Evolutionary conservation across 2,329 filamentous ascomycete species (phyloP), one percentile per base, ranked within the genome.

Genomic region (Pseudogymnoascus sp.): DNA sequence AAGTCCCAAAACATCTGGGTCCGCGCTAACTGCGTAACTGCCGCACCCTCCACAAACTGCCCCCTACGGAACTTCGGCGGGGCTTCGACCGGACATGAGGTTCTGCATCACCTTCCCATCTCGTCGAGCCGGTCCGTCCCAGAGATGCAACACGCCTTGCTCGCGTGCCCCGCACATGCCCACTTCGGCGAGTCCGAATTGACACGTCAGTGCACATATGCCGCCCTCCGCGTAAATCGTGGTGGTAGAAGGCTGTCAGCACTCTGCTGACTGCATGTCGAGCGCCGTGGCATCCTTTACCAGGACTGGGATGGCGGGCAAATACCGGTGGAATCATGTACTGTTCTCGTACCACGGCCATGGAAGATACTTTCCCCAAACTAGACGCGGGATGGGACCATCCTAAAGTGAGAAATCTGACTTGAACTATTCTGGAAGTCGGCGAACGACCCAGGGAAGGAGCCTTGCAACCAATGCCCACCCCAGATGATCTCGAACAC

Each of bases 141-240:
- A 56, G 25, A 18, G 25, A 16, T 56, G 46, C 46, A 56, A 56
- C 46, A 34, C n/a, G 46, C 46, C 46, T 34, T 56, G 46, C 46
- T 34, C 46, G 25, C 46, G 46, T 56, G 46, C 46, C 46, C 46
- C 46, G 46, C 46, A 56, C n/a, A 56, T 23, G 25, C n/a, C 25
- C 25, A 56, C n/a, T 12, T 34, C 46, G 46, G 46, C 25, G 25
- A 31, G 46, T 5, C 46, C 46, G 46, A 56, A 56, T 28, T 56
- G 46, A 56, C 46, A 56, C 46, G 46, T 56, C 46, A 56, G 46
- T 56, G 46, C 46, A 56, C 46, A 56, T 34, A 56, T 56, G 46
- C 46, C 46, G n/a, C 46, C 46, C 2, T 16, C n/a, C 18, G 14
- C 8, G 25, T 5, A 46, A 18, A 56, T 56, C 25, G 25, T 11